Base-by-base conservation (phyloP, 148 eudicot genomes). In the Vaccinium vitisidaea region DNA sequence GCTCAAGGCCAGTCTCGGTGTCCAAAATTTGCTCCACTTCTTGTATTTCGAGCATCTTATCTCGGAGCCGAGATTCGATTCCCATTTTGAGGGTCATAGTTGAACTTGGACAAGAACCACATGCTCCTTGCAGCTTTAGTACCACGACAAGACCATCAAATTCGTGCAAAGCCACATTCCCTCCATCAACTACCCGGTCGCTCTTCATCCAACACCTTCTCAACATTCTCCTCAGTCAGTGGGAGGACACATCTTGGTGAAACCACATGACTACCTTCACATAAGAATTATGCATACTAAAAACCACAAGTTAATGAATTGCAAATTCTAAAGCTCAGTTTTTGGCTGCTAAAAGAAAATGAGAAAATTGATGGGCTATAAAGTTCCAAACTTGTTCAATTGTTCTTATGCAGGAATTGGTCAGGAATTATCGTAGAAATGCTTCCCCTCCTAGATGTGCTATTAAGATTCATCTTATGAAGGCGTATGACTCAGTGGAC, bases 61-160 rank as follows among this genome's bases (percentile, higher is more conserved):
- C 99, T 0, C 94, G 91, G 12, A 96, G 93, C 8, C 94, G 92
- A 78, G 87, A 61, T 87, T 96, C 99, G 48, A 94, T 96, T 74
- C 99, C 99, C 94, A 90, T 92, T 85, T 86, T 96, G 14, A 96
- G 83, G 8, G 99, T 96, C 99, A 94, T 96, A 19, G 99, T 85
- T 80, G 99, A 96, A 89, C 99, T 96, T 2, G 99, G 99, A 90
- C 99, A 96, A 23, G 99, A 96, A 16, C 98, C 99, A 84, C 99
- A 96, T 19, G 99, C 99, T 55, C 99, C 99, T 85, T 96, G 94
- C 27, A 96, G 91, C 89, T 96, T 96, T 71, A 96, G 84, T 80
- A 94, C 92, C 43, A 96, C 99, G 9, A 92, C 92, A 48, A 94
- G 92, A n/a, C 99, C 99, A 84, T 96, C 99, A 15, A 96, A 92